Conservation (phyloP, 768 basidiomycete genomes). For the Paxillus involutus region DNA sequence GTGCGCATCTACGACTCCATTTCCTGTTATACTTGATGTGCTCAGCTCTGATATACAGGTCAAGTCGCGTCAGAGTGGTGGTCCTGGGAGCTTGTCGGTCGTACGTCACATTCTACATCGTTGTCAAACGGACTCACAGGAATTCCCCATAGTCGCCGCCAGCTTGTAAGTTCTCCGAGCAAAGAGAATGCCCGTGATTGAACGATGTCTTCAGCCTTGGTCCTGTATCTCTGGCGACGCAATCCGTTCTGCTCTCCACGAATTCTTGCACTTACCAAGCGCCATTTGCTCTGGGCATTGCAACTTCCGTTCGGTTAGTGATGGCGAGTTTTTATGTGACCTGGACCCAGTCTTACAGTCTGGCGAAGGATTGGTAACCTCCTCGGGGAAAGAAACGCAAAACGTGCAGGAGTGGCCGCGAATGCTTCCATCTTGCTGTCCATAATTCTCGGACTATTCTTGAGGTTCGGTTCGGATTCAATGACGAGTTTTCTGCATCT, state of each 20-base stretch:
- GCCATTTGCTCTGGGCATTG: conserved; percentile 79
- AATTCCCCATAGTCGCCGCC: conserved; percentile 42
- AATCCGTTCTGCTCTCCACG: conserved; percentile 80
- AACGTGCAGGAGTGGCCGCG: conserved; percentile 69
- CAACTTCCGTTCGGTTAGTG: conserved; percentile 76
- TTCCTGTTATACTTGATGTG: background rate
- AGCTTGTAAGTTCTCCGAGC: conserved; percentile 41
- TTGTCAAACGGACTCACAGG: conserved; percentile 1
- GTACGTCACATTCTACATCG: conserved; percentile 13
- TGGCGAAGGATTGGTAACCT: conserved; percentile 78
- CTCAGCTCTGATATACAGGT: conserved; percentile 33
- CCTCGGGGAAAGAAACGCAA: conserved; percentile 75
- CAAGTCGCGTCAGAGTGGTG: conserved; percentile 94
- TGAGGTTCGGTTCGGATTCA: conserved; percentile 44
- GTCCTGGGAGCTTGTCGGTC: conserved; percentile 88
- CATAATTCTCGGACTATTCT: conserved; percentile 55
- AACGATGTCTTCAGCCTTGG: conserved; percentile 58
- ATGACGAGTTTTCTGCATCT: background rate
- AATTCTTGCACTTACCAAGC: conserved; percentile 79
- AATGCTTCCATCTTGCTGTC: conserved; percentile 66
- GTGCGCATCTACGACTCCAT: conserved; percentile 30
- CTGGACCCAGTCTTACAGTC: background rate
- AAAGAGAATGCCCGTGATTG: background rate
- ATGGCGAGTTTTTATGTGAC: background rate
- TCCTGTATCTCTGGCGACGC: conserved; percentile 79